Base-by-base conservation (phyloP, 1,284 basidiomycete genomes). In the Gymnopus androsaceus region DNA sequence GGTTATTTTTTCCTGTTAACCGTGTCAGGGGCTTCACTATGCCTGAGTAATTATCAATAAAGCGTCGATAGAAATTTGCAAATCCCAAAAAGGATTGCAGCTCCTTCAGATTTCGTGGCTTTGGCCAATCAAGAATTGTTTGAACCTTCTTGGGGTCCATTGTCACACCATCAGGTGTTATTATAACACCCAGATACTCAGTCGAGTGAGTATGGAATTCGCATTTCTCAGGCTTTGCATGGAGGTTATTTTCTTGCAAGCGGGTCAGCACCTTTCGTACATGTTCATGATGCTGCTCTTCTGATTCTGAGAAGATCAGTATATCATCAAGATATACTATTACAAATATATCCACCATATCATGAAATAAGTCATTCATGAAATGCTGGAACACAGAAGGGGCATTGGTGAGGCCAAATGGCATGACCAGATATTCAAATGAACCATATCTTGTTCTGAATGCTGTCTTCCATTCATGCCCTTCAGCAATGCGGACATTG, bases 381-480 rank as follows among this genome's bases (percentile, higher is more conserved):
- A 70, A 67, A 14, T 55, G 48, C 57, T 71, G 69, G 55, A 72
- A 72, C 3, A 62, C 30, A 19, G 30, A 28, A 6, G 47, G 30
- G 12, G 47, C n/a, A 17, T 49, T 49, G n/a, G 28, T 49, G n/a
- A n/a, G n/a, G n/a, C n/a, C n/a, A n/a, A 19, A 49, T 7, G 25
- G 25, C 44, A 27, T 45, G 2, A 45, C 44, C 5, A 28, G 23
- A 17, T 28, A 34, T 38, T 50, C 33, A n/a, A 50, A 50, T 14
- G 31, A 30, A 3, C 48, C 48, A 19, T 34, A 25, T 12, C 17
- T 23, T 6, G 48, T 51, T 51, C 34, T 7, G 19, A 51, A 51
- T 2, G 49, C 49, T 2, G 37, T 38, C 19, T 51, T 51, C 49
- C 49, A 51, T 28, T 51, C 49, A 41, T 51, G 23, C 3, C 37